phyloP scores from a whole-genome alignment of 306 rosid species.

The Vigna hirtella region DNA sequence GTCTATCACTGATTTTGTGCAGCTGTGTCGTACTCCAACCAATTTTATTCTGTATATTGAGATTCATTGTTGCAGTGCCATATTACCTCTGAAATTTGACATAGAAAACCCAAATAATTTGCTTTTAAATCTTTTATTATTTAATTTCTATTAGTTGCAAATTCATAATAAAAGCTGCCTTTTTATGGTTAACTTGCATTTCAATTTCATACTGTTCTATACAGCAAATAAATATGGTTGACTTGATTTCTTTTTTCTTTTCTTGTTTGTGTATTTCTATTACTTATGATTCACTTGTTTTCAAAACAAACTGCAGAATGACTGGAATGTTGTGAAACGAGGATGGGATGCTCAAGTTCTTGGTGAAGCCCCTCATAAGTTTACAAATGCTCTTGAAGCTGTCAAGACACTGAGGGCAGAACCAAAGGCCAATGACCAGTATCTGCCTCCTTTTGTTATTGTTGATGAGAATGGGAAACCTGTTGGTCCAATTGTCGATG shows the following conservation, averaged over 20 bases:
- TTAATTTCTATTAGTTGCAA: background rate
- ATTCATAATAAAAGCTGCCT: background rate
- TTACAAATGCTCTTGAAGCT: constrained; percentile 80
- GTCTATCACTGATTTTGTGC: background rate
- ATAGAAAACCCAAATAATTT: background rate
- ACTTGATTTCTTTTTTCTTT: background rate
- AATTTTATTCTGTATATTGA: background rate
- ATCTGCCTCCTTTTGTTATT: constrained; percentile 92
- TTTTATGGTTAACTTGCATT: background rate
- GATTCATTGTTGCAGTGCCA: background rate
- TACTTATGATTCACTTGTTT: constrained; percentile 12
- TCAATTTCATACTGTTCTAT: constrained; percentile 10
- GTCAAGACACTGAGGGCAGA: constrained; percentile 79
- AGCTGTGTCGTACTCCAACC: background rate
- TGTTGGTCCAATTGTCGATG: constrained; percentile 95
- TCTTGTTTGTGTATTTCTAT: background rate
- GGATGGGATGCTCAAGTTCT: constrained; percentile 99
- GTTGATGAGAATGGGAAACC: constrained; percentile 84
- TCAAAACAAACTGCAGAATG: constrained; percentile 70
- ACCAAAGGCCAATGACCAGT: constrained; percentile 83
- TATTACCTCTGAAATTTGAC: background rate
- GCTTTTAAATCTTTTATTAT: background rate
- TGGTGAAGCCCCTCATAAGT: constrained; percentile 93
- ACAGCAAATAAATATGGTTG: background rate
- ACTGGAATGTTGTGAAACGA: constrained; percentile 93